Evolutionary conservation across 192 early-diverging fungal species (phyloP), one percentile per base, ranked within the genome.

Genomic region (Cetraspora pellucida): DNA sequence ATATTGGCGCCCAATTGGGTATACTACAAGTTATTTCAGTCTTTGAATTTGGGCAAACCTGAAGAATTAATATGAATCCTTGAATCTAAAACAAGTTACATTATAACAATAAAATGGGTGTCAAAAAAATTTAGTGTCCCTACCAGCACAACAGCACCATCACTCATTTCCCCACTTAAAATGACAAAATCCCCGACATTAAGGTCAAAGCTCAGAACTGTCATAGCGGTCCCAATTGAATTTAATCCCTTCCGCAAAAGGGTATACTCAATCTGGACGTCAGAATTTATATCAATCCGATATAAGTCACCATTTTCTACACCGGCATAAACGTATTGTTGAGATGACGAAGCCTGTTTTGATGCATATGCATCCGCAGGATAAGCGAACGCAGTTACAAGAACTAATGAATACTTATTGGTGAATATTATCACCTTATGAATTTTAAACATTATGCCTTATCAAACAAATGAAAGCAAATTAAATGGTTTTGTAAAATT

Each of bases 1-100:
- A 54, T 30, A 71, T 71, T 49, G 69, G 69, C 17, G 69, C 69
- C 69, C 69, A 71, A 71, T 71, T 71, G 31, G 69, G 45, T 30
- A 71, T 71, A 10, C 16, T 47, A 13, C 17, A 50, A 50, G 45
- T 54, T 54, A 71, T 54, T 28, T 37, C 17, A 9, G 17, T 10
- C 16, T 28, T 64, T 23, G 61, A 28, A 6, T 43, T 17, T 8
- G 61, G 61, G 28, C 28, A 16, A 9, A 28, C n/a, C 61, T 64
- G 28, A 17, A 64, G 27, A 28, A 19, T 54, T 16, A 54, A 19
- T 54, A 19, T 54, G 19, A 54, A 19, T 19, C 16, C 19, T 19
- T 54, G 50, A 54, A 16, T 4, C 11, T 54, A 54, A 54, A 54
- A 54, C 16, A 54, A 54, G 19, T 54, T 4, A 19, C 2, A 54